Evolutionary conservation across 306 rosid species (phyloP).

Genomic region (Parietaria judaica): DNA sequence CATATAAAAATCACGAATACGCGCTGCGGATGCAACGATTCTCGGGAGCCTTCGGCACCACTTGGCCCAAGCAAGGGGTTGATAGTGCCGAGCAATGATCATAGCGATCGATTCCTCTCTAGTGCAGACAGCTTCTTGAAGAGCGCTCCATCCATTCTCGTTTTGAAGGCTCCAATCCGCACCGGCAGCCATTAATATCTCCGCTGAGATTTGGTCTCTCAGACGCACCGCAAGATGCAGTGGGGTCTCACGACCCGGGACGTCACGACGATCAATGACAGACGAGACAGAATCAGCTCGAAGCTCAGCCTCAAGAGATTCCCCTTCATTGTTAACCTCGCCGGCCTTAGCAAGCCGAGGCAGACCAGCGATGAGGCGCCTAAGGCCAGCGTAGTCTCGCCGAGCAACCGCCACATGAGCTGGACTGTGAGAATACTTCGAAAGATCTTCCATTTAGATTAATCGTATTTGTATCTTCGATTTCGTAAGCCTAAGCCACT

Average conservation of each 20-base stretch:
- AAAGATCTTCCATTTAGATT: conserved; percentile 61
- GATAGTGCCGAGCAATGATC: conserved; percentile 85
- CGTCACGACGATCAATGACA: conserved; percentile 81
- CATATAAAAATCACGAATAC: conserved; percentile 97
- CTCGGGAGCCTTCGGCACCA: conserved; percentile 99
- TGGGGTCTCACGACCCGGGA: conserved; percentile 96
- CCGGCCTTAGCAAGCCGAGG: conserved; percentile 86
- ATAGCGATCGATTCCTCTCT: conserved; percentile 90
- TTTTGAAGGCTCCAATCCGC: conserved; percentile 97
- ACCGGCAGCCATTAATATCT: conserved; percentile 95
- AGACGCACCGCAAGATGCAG: conserved; percentile 95
- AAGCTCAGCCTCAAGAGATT: conserved; percentile 77
- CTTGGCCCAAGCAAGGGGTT: conserved; percentile 97
- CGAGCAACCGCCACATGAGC: conserved; percentile 80
- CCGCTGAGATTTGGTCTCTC: conserved; percentile 68
- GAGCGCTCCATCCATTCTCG: conserved; percentile 98
- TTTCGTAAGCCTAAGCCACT: conserved; percentile 29
- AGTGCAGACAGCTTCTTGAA: conserved; percentile 91
- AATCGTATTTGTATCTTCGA: conserved; percentile 26
- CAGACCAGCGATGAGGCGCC: conserved; percentile 47
- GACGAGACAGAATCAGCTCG: conserved; percentile 69
- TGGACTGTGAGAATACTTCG: conserved; percentile 74
- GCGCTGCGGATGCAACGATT: conserved; percentile 77
- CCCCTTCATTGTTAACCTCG: conserved; percentile 64
- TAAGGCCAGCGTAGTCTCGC: conserved; percentile 60